Conservation (phyloP, 805 yeast genomes). For the Kuraishia piskuri region DNA sequence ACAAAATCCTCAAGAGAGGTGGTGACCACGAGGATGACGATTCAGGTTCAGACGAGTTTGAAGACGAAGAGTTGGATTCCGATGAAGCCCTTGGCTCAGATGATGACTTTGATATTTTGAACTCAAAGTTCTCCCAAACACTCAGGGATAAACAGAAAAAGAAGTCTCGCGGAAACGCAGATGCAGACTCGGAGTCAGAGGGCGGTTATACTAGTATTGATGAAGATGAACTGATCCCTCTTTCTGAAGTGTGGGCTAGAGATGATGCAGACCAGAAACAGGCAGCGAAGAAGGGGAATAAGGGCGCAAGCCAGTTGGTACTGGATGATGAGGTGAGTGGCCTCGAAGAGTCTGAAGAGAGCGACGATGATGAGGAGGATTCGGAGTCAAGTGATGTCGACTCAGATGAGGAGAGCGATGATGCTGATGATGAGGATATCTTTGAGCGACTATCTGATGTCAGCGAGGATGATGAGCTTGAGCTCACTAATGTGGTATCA, state of each 20-base stretch:
- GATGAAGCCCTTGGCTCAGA: conserved; percentile 87
- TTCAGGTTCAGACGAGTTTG: conserved; percentile 22
- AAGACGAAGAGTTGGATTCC: conserved; percentile 39
- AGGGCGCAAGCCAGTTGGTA: conserved; percentile 17
- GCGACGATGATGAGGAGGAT: conserved; percentile 12
- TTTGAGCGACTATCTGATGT: conserved; percentile 16
- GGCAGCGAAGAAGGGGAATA: conserved; percentile 11
- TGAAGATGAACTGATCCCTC: conserved; percentile 62
- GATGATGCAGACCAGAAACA: conserved; percentile 45
- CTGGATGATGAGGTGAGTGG: conserved; percentile 18
- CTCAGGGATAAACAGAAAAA: conserved; percentile 45
- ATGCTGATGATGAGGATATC: conserved; percentile 15
- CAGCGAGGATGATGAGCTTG: conserved; percentile 42
- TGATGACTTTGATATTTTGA: conserved; percentile 54
- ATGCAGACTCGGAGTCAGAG: conserved; percentile 9
- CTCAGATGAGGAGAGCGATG: conserved; percentile 13
- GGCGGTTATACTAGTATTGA: conserved; percentile 58
- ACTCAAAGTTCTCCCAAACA: conserved; percentile 62
- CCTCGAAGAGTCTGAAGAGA: conserved; percentile 14
- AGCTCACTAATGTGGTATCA: conserved; percentile 40
- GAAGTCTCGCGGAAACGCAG: conserved; percentile 17
- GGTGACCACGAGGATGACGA: conserved; percentile 6
- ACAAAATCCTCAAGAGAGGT: background rate
- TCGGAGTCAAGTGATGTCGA: conserved; percentile 17
- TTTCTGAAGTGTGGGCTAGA: conserved; percentile 86